Conservation (phyloP, 257 asterid genomes). For the Apocynum venetum region DNA sequence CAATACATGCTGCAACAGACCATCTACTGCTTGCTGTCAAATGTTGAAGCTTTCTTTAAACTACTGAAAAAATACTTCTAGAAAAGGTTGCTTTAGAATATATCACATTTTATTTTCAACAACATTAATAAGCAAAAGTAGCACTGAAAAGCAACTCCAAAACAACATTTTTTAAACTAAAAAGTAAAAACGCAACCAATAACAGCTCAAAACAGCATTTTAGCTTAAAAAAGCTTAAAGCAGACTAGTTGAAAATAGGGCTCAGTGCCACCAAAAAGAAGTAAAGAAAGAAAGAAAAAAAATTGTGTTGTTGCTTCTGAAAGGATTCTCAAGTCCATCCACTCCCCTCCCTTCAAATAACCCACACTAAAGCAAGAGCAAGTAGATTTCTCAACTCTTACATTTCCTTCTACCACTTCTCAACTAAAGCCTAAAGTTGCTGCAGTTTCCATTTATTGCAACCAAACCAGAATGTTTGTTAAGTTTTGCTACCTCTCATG, state of each 20-base stretch:
- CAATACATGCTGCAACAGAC: not conserved
- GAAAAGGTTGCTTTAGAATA: not conserved
- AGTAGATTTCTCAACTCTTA: not conserved
- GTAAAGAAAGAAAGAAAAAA: not conserved
- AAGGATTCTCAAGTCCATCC: not conserved
- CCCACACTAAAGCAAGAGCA: not conserved
- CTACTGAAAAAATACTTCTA: not conserved
- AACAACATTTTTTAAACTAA: not conserved
- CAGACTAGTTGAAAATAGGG: not conserved
- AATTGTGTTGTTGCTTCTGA: not conserved
- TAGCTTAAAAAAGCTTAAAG: not conserved
- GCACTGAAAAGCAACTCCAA: not conserved
- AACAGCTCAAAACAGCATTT: not conserved
- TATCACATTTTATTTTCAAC: not conserved
- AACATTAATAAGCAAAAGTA: not conserved
- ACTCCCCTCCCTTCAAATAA: slow-evolving; percentile 1
- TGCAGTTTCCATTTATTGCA: not conserved
- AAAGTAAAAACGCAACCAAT: not conserved
- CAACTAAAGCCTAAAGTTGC: not conserved
- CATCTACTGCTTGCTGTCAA: not conserved
- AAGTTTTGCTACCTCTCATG: not conserved
- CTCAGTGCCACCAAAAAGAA: not conserved
- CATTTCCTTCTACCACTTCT: not conserved
- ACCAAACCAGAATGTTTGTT: not conserved
- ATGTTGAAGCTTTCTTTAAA: not conserved